These are phyloP conservation scores for Tulasnella sp. DNA, from an alignment of 768 basidiomycete species.

Conservation along the genomic window DNA sequence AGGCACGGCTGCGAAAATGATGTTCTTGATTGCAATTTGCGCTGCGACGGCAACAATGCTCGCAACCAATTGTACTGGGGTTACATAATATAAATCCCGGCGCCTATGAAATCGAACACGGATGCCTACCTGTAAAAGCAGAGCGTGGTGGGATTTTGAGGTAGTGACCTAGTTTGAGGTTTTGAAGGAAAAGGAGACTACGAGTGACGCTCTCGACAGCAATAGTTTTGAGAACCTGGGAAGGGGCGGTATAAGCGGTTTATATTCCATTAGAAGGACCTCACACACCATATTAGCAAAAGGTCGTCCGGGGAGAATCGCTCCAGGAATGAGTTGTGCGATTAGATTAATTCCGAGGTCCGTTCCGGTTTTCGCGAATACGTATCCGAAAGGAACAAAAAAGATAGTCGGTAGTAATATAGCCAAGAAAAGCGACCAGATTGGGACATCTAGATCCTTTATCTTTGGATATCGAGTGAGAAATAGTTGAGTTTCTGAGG, in stretches of 20 bases:
- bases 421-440: conserved; percentile 32
- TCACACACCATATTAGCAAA: conserved; percentile 23
- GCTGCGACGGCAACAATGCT: conserved; percentile 37
- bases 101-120: neutral
- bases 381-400: too few relatives aligned
- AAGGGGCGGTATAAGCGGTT: neutral
- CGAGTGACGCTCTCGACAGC: conserved; percentile 30
- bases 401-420: too few relatives aligned
- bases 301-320: too few relatives aligned
- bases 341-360: too few relatives aligned
- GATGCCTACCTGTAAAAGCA: conserved; percentile 39
- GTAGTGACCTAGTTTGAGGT: conserved; percentile 46
- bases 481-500: conserved; percentile 15
- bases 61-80: conserved; percentile 40
- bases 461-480: conserved; percentile 40
- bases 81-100: conserved; percentile 21
- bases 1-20: conserved; percentile 38
- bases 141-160: conserved; percentile 47
- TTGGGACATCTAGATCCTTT: conserved; percentile 40
- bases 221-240: too few relatives aligned
- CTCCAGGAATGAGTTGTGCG: too few relatives aligned
- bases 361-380: too few relatives aligned
- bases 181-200: conserved; percentile 31
- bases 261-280: neutral
- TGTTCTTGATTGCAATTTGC: conserved; percentile 40